Evolutionary conservation across 164 flowering plant species (phyloP), one percentile per base, ranked within the genome.

Genomic region (Piper betle): DNA sequence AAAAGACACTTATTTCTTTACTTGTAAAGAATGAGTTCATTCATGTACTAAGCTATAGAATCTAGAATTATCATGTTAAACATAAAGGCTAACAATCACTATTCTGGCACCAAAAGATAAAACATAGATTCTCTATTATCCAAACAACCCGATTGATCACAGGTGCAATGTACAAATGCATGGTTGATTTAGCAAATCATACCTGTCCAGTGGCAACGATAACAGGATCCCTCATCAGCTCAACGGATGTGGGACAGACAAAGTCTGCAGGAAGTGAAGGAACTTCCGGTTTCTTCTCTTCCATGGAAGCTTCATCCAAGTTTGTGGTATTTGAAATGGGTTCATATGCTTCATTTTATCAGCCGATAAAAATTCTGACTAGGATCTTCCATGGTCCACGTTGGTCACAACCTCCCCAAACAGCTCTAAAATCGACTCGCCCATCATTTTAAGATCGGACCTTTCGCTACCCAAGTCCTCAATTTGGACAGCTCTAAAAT

Each of bases 191-290:
- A 5, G 15, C 9, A 42, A 60, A 50, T 13, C 12, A 46, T 73
- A 92, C 96, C 98, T 92, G 98, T 67, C 98, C 98, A 0, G 98
- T 87, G 60, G 96, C 71, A 55, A 92, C 96, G 73, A 84, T 89
- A 54, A 89, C 96, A 54, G 98, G 98, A 79, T 92, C 98, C 70
- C 87, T 79, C 98, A 92, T 89, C 55, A 92, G 63, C 67, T 92
- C 98, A 65, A 92, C 82, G 38, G 98, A 92, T 65, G 89, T 92
- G 11, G 98, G 96, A 70, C 98, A 92, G 1, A 78, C 80, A 61
- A 77, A 87, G 74, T 92, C 98, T 63, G 80, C 90, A 56, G 96
- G 98, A 61, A 92, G 75, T 37, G 57, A 52, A 37, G 71, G 63
- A 18, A 78, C 62, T 56, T 84, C 91, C 0, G 76, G 60, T 69